Conservation (phyloP, 2,329 filamentous ascomycete genomes). For the Alternaria rosae region DNA sequence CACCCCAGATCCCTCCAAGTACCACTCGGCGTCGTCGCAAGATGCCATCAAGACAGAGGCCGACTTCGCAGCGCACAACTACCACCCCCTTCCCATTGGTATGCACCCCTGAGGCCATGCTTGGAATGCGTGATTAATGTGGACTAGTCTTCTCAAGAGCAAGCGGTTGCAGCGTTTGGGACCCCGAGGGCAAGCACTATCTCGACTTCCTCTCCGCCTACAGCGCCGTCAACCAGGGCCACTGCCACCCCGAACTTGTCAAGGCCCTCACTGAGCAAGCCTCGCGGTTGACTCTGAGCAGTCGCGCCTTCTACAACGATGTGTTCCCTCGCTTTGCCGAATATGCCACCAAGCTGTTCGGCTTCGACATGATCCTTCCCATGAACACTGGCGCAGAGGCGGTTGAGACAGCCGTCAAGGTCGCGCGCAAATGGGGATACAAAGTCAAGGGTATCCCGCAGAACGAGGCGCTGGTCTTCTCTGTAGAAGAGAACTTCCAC, state of each 20-base stretch:
- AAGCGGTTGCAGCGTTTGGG: conserved; percentile 89
- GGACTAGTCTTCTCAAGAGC: conserved; percentile 73
- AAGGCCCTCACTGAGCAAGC: conserved; percentile 91
- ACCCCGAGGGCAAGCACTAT: conserved; percentile 90
- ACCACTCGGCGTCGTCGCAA: conserved; percentile 80
- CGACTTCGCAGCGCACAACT: conserved; percentile 94
- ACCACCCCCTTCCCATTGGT: conserved; percentile 91
- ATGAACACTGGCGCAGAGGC: conserved; percentile 99
- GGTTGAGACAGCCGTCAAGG: conserved; percentile 94
- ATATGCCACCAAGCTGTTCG: conserved; percentile 87
- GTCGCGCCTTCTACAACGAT: conserved; percentile 96
- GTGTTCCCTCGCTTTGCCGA: conserved; percentile 96
- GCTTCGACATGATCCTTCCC: conserved; percentile 96
- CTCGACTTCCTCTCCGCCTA: conserved; percentile 98
- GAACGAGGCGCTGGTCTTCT: conserved; percentile 84
- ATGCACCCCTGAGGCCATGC: conserved; percentile 8
- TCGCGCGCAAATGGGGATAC: conserved; percentile 97
- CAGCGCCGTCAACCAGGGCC: conserved; percentile 96
- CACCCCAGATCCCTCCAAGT: conserved; percentile 54
- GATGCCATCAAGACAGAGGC: conserved; percentile 82
- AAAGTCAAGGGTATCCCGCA: conserved; percentile 90
- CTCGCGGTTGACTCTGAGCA: conserved; percentile 86
- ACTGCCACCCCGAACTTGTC: conserved; percentile 96
- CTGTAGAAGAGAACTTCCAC: conserved; percentile 92
- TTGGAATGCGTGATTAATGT: conserved; percentile 15